Evolutionary conservation across 352 stramenopile genomes (phyloP).

Genomic region (Pythium biforme): DNA sequence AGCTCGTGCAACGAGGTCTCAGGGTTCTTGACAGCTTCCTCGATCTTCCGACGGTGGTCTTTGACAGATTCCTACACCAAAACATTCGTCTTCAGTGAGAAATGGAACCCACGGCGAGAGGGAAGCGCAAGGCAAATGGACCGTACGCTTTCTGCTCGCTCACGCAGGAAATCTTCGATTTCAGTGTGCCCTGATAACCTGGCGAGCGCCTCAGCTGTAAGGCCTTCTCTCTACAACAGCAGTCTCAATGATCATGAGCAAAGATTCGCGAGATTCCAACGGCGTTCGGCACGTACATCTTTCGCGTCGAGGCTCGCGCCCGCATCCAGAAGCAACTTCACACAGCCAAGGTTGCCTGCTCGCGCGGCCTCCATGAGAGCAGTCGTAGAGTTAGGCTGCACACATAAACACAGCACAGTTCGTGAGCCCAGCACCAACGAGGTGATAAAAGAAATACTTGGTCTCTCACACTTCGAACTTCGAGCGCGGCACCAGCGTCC

Average conservation of each 20-base stretch:
- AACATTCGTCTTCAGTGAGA: neutral
- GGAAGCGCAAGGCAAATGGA: neutral
- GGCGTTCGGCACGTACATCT: slow-evolving; percentile 49
- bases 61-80: slow-evolving; percentile 75
- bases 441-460: neutral
- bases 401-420: neutral
- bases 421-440: neutral
- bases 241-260: neutral
- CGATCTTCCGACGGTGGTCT: slow-evolving; percentile 79
- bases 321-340: slow-evolving; percentile 65
- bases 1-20: slow-evolving; percentile 67
- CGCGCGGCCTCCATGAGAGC: slow-evolving; percentile 85
- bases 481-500: slow-evolving; percentile 60
- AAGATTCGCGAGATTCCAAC: neutral
- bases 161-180: slow-evolving; percentile 78
- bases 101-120: neutral
- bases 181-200: slow-evolving; percentile 51
- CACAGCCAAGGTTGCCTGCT: slow-evolving; percentile 72
- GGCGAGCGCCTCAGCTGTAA: slow-evolving; percentile 71
- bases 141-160: slow-evolving; percentile 81
- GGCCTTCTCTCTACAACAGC: slow-evolving; percentile 57
- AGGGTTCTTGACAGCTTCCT: slow-evolving; percentile 64
- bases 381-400: slow-evolving; percentile 82
- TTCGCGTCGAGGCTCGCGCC: slow-evolving; percentile 67
- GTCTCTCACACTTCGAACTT: slow-evolving; percentile 71